A percentile compares a stretch with the other conserved stretches of the same genome.
Conservation (phyloP, 2,329 filamentous ascomycete genomes). For the Penicillium occitanis region DNA sequence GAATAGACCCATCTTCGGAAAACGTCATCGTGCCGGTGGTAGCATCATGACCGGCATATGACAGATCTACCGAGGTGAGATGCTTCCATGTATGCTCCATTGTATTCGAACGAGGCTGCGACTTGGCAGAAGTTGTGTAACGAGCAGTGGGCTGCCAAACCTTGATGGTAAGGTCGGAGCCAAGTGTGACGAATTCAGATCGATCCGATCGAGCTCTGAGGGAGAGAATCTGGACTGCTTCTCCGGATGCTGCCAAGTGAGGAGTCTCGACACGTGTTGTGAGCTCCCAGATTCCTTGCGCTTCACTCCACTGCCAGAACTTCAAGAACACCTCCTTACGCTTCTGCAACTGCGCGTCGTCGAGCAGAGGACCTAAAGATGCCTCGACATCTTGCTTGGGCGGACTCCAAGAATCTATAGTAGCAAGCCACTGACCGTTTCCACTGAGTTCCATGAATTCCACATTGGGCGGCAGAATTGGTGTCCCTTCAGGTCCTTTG, state of each 20-base stretch:
- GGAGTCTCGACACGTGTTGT: conserved; percentile 81
- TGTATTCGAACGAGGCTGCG: conserved; percentile 49
- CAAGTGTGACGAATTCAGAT: conserved; percentile 78
- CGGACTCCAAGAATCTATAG: conserved; percentile 86
- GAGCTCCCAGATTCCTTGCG: conserved; percentile 64
- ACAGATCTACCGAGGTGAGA: conserved; percentile 27
- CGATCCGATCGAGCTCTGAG: conserved; percentile 68
- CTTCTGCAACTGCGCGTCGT: conserved; percentile 48
- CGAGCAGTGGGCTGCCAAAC: conserved; percentile 77
- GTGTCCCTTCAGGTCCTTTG: conserved; percentile 67
- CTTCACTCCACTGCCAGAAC: conserved; percentile 74
- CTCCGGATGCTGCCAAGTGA: conserved; percentile 60
- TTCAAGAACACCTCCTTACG: conserved; percentile 76
- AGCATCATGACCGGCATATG: conserved; percentile 51
- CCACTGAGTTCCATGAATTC: conserved; percentile 71
- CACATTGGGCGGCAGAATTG: conserved; percentile 75
- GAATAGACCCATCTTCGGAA: conserved; percentile 78
- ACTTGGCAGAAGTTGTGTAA: conserved; percentile 65
- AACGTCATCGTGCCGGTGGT: conserved; percentile 57
- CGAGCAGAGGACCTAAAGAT: conserved; percentile 46
- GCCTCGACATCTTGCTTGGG: conserved; percentile 66
- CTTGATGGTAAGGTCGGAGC: conserved; percentile 73
- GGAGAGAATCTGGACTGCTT: conserved; percentile 64
- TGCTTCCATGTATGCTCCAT: conserved; percentile 73
- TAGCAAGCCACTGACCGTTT: conserved; percentile 87